Base-by-base conservation (phyloP, 225 moss, liverwort and hornwort genomes). In the Climacium dendroides region DNA sequence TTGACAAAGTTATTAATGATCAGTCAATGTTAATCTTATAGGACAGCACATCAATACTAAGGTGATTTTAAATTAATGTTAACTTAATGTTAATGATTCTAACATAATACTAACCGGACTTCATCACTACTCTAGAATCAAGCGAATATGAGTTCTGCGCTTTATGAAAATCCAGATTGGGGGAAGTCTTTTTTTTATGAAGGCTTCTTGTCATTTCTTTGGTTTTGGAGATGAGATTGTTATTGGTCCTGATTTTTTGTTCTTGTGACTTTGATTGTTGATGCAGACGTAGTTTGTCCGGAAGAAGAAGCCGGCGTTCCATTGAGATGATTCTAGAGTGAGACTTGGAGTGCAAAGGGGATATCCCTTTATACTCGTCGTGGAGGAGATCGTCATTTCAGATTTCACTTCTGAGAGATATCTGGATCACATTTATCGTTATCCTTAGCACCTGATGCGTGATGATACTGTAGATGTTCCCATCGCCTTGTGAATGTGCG, bases 271-370 rank as follows among this genome's bases (percentile, higher is more conserved):
- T 41, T 57, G 19, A 11, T 65, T 48, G 80, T 87, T 87, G 81
- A 62, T 86, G 92, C 93, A 93, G 93, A 93, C 91, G 73, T 93
- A 93, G 90, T 89, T 54, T 73, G 80, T 77, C 57, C 14, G 87
- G 71, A 80, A 87, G 52, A 52, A 63, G 77, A 83, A 60, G 86
- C 63, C 50, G 76, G 54, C 52, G 87, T 64, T 76, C 84, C 81
- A 62, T 76, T 88, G 84, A 88, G 82, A 82, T 79, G 77, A 83
- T 78, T 79, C 71, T 61, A 90, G 90, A 86, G n/a, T 78, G 78
- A 87, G 87, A 73, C 78, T 61, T 81, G 74, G 82, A 92, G 87
- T 87, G 87, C 35, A 14, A 85, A 47, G 81, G 73, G 73, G 62
- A 89, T 59, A 80, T 80, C 83, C 34, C 89, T 86, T 85, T 82